phyloP scores from a whole-genome alignment of 2,329 filamentous ascomycete species.

The Xylaria digitata region DNA sequence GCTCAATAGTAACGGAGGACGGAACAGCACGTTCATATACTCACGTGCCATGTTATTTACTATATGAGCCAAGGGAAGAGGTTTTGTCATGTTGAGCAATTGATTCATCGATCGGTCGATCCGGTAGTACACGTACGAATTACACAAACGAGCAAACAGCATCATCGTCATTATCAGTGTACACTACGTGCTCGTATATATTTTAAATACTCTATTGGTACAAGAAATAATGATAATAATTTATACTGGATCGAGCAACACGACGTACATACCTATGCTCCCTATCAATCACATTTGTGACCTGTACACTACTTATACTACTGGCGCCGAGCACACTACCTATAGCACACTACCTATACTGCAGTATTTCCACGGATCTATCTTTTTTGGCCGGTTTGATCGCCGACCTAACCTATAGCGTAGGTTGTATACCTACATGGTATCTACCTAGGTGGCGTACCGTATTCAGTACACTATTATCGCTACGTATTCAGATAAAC shows the following conservation, averaged over 20 bases:
- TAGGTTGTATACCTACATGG: no score
- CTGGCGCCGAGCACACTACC: no score
- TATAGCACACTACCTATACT: no score
- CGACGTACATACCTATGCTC: slow-evolving; percentile 2
- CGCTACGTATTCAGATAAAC: not conserved
- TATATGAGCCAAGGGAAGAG: not conserved
- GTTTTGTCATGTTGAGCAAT: not conserved
- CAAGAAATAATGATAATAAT: no score
- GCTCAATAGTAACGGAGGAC: slow-evolving; percentile 1
- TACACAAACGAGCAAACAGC: not conserved
- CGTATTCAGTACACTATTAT: no score
- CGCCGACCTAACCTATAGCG: no score
- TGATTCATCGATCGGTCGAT: not conserved
- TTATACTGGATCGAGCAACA: slow-evolving; percentile 19
- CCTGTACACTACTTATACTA: slow-evolving; percentile 1
- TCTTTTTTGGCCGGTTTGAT: no score
- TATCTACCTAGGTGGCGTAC: not conserved
- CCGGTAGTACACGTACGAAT: no score
- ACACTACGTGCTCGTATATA: not conserved
- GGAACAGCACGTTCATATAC: no score
- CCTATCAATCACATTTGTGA: not conserved
- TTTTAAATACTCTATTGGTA: not conserved
- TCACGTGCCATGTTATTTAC: no score
- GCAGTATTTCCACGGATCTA: no score
- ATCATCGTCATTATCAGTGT: no score